These are phyloP conservation scores for Fraxinus dipetala DNA, from an alignment of 305 asterid species.

Conservation along the genomic window DNA sequence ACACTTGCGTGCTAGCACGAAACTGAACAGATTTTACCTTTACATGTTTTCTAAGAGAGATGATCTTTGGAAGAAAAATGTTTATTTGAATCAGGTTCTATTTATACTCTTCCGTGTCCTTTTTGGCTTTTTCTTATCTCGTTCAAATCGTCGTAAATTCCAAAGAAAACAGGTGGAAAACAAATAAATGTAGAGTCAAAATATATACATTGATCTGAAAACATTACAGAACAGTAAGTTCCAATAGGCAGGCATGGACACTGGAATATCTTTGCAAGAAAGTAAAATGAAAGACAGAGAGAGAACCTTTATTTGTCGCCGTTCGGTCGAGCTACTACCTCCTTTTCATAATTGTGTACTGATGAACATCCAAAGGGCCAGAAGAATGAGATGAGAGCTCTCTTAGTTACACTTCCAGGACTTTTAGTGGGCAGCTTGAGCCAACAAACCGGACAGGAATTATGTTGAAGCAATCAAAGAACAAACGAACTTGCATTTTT, in stretches of 20 bases:
- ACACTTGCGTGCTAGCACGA: background rate
- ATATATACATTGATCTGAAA: background rate
- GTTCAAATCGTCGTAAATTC: background rate
- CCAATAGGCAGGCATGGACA: background rate
- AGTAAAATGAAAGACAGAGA: background rate
- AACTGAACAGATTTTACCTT: background rate
- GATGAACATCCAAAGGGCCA: constrained; percentile 41
- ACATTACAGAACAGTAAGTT: background rate
- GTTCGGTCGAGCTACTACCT: background rate
- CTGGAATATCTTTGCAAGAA: background rate
- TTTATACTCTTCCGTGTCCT: background rate
- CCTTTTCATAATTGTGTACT: background rate
- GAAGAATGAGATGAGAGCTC: constrained; percentile 57
- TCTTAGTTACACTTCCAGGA: constrained; percentile 18
- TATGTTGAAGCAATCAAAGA: constrained; percentile 68
- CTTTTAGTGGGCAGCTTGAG: constrained; percentile 41
- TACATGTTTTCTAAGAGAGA: background rate
- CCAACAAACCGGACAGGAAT: constrained; percentile 70
- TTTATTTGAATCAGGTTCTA: background rate
- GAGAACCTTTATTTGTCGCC: background rate
- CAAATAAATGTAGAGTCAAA: background rate
- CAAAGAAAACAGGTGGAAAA: background rate
- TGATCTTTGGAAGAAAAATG: background rate
- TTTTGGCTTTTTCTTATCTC: background rate
- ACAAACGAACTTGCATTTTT: constrained; percentile 39